phyloP scores from a whole-genome alignment of 2,329 filamentous ascomycete genomes.

The Immersiporthe knoxdaviesiana region DNA sequence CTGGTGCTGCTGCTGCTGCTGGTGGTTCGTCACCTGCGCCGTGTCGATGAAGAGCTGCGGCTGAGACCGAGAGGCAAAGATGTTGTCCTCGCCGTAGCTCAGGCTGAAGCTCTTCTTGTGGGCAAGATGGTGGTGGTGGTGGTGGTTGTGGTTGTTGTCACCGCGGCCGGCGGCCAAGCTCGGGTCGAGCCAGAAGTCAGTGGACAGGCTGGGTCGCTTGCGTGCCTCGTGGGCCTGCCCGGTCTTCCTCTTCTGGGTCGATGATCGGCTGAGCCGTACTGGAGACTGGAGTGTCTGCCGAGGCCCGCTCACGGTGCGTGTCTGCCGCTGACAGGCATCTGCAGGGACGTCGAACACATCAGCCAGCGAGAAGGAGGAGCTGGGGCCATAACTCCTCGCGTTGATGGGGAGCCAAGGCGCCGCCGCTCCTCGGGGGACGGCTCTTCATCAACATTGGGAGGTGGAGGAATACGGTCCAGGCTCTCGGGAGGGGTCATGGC shows the following conservation, averaged over 20 bases:
- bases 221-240: conserved; percentile 54
- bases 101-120: conserved; percentile 39
- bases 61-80: conserved; percentile 22
- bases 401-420: conserved; percentile 60
- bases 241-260: conserved; percentile 59
- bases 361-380: conserved; percentile 55
- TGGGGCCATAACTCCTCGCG: conserved; percentile 64
- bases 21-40: conserved; percentile 29
- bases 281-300: conserved; percentile 58
- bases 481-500: conserved; percentile 30
- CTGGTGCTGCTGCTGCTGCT: no score
- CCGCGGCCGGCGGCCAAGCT: conserved; percentile 35
- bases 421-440: conserved; percentile 39
- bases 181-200: conserved; percentile 58
- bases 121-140: conserved; percentile 11
- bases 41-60: conserved; percentile 24
- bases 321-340: conserved; percentile 45
- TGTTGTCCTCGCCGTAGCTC: conserved; percentile 22
- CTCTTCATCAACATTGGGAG: conserved; percentile 32
- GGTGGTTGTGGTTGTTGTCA: no score
- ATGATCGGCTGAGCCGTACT: conserved; percentile 55
- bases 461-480: conserved; percentile 24
- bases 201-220: conserved; percentile 58
- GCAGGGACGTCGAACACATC: conserved; percentile 43
- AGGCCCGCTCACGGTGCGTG: conserved; percentile 51